Evolutionary conservation across 148 eudicot species (phyloP).

Genomic region (Chenopodium suecicum): DNA sequence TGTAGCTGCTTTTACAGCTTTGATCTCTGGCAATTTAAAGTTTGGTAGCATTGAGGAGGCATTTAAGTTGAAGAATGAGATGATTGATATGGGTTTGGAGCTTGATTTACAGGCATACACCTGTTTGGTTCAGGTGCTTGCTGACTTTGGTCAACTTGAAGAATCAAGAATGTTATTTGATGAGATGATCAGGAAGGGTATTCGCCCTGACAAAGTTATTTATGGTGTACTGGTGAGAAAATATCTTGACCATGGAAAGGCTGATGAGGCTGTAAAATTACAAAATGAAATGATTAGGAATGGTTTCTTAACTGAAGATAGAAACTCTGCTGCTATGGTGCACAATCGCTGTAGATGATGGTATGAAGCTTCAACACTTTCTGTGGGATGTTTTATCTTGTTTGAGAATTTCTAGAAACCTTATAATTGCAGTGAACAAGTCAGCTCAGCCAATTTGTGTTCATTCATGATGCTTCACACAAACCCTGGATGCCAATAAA

Average conservation of each 20-base stretch:
- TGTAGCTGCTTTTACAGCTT: conserved; percentile 67
- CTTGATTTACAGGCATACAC: conserved; percentile 82
- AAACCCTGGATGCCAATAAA: conserved; percentile 9
- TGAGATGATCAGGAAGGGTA: conserved; percentile 77
- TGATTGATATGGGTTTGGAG: conserved; percentile 61
- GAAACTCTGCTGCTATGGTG: conserved; percentile 29
- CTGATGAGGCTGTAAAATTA: conserved; percentile 67
- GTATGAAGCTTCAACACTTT: conserved; percentile 2
- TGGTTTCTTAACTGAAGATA: conserved; percentile 37
- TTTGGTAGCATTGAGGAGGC: conserved; percentile 74
- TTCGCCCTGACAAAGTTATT: conserved; percentile 75
- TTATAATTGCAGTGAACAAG: background rate
- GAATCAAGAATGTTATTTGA: conserved; percentile 61
- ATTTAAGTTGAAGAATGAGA: conserved; percentile 46
- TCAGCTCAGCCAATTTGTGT: background rate
- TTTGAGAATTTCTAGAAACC: conserved; percentile 18
- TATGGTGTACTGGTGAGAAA: conserved; percentile 58
- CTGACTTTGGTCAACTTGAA: conserved; percentile 43
- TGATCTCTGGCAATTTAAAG: conserved; percentile 76
- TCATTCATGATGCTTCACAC: background rate
- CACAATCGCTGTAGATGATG: conserved; percentile 14
- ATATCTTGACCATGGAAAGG: conserved; percentile 57
- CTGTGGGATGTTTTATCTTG: background rate
- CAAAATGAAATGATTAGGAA: conserved; percentile 65
- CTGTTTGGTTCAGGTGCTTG: conserved; percentile 69